A percentile compares a stretch with the other conserved stretches of the same genome.
These are phyloP conservation scores for Prunella vulgaris DNA, from an alignment of 257 asterid species.

Conservation along the genomic window DNA sequence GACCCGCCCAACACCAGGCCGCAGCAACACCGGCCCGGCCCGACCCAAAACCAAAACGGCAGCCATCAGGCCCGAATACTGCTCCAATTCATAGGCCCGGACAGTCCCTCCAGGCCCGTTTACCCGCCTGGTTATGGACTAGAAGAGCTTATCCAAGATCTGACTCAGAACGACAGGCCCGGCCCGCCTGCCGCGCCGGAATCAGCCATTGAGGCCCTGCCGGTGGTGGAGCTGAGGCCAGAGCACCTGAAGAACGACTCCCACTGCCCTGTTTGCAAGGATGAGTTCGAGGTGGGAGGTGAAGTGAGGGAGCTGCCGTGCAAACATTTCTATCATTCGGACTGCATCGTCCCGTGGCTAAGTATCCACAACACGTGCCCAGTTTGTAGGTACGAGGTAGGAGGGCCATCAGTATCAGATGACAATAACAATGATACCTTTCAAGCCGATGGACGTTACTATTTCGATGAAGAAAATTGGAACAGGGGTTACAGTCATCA, in stretches of 20 bases:
- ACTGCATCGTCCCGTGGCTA: constrained; percentile 85
- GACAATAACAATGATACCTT: neutral
- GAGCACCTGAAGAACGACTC: constrained; percentile 41
- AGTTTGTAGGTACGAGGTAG: constrained; percentile 62
- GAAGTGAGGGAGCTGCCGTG: constrained; percentile 70
- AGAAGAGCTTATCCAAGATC: constrained; percentile 32
- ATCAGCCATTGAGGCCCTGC: constrained; percentile 42
- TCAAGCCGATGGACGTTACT: neutral
- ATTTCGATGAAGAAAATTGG: constrained; percentile 23
- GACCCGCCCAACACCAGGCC: constrained; percentile 41
- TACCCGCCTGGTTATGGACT: constrained; percentile 17
- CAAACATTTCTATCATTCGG: constrained; percentile 69
- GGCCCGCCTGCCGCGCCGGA: constrained; percentile 43
- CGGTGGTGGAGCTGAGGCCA: constrained; percentile 33
- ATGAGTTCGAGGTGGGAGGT: constrained; percentile 66
- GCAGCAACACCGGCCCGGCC: neutral
- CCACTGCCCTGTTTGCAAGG: constrained; percentile 77
- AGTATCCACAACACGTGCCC: constrained; percentile 71
- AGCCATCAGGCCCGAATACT: constrained; percentile 39
- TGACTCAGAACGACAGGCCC: constrained; percentile 33
- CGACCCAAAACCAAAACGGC: constrained; percentile 3
- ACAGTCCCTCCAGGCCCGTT: constrained; percentile 34
- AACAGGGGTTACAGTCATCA: neutral
- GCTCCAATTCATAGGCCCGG: constrained; percentile 60
- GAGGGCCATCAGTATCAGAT: constrained; percentile 26